A percentile compares a stretch with the other conserved stretches of the same genome.
Evolutionary conservation across 2,329 filamentous ascomycete genomes (phyloP).

Genomic region (Diaporthe sp.): DNA sequence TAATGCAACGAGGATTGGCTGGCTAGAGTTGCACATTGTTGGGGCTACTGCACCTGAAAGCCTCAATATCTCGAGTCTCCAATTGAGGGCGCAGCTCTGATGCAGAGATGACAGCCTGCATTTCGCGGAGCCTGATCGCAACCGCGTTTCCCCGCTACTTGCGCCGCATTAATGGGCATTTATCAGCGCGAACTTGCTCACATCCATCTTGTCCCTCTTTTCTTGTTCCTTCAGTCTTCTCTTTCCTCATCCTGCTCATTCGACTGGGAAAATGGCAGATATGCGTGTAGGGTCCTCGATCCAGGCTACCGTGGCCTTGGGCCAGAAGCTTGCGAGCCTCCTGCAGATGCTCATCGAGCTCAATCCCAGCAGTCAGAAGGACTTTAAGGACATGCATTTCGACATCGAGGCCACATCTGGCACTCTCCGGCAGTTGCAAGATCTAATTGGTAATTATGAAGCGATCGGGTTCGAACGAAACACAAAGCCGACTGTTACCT

Average conservation of each 20-base stretch:
- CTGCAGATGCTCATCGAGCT: slow-evolving; percentile 2
- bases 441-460: background rate
- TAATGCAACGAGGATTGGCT: slow-evolving; percentile 28
- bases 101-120: slow-evolving; percentile 19
- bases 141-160: background rate
- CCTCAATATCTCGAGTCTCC: slow-evolving; percentile 17
- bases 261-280: background rate
- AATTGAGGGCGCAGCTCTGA: slow-evolving; percentile 5
- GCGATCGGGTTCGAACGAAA: background rate
- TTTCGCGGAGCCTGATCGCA: background rate
- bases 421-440: slow-evolving; percentile 24
- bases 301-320: slow-evolving; percentile 29
- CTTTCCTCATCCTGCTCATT: too few relatives aligned
- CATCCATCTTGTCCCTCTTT: background rate
- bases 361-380: background rate
- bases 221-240: background rate
- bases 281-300: slow-evolving; percentile 21
- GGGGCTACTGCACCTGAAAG: slow-evolving; percentile 33
- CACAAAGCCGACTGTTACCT: background rate
- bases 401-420: slow-evolving; percentile 5
- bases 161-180: background rate
- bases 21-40: background rate
- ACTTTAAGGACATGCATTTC: background rate
- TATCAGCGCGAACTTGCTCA: background rate
- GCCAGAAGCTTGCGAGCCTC: slow-evolving; percentile 35